Evolutionary conservation across 495 filamentous ascomycete genomes (phyloP).

Genomic region (Penicilliopsis zonata): DNA sequence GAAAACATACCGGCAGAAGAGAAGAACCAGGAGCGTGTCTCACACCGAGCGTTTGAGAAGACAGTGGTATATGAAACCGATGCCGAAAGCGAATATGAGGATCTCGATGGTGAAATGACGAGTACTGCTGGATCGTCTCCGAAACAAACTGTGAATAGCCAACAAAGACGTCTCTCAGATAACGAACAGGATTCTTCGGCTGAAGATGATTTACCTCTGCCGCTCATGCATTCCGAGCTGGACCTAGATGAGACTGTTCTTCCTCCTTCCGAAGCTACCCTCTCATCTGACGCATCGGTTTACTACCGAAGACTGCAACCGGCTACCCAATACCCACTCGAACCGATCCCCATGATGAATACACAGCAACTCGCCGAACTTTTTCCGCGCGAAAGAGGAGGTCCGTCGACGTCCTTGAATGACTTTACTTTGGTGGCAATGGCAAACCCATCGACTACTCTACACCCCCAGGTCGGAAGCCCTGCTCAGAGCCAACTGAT

Average conservation of each 20-base stretch:
- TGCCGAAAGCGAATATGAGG: slow-evolving; percentile 26
- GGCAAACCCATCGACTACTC: slow-evolving; percentile 2
- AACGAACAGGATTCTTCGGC: slow-evolving; percentile 6
- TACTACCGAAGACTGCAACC: slow-evolving; percentile 27
- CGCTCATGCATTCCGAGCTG: slow-evolving; percentile 8
- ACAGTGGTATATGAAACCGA: slow-evolving; percentile 35
- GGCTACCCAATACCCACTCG: slow-evolving; percentile 31
- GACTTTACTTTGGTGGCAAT: too few relatives aligned
- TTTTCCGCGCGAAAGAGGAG: slow-evolving; percentile 21
- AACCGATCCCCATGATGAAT: slow-evolving; percentile 28
- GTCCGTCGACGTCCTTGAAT: too few relatives aligned
- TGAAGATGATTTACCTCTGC: slow-evolving; percentile 22
- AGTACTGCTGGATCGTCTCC: slow-evolving; percentile 7
- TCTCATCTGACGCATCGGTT: slow-evolving; percentile 28
- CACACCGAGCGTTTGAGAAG: slow-evolving; percentile 11
- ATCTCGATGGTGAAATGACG: slow-evolving; percentile 11
- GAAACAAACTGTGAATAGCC: neutral
- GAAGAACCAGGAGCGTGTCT: too few relatives aligned
- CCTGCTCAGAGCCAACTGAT: slow-evolving; percentile 10
- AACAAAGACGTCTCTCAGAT: neutral
- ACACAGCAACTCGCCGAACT: slow-evolving; percentile 32
- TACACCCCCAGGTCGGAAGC: slow-evolving; percentile 13
- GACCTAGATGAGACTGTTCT: slow-evolving; percentile 9
- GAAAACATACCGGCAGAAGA: too few relatives aligned
- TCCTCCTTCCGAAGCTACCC: slow-evolving; percentile 15